phyloP scores from a whole-genome alignment of 2,329 filamentous ascomycete genomes.

The Hypoxylon sp. region DNA sequence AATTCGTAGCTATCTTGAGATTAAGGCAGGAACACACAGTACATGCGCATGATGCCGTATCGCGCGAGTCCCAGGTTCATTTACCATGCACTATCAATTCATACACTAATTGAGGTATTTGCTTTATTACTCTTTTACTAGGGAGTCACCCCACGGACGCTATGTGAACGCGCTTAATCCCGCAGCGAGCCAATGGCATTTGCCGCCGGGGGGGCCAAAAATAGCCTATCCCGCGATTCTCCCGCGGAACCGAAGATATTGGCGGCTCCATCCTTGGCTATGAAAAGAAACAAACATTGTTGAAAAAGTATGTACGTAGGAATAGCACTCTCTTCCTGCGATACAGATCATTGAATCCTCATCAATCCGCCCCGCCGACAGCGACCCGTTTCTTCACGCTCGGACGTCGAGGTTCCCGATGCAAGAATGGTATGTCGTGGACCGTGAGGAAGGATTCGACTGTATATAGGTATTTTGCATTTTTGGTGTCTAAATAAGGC shows the following conservation, averaged over 20 bases:
- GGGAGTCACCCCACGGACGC: constrained; percentile 1
- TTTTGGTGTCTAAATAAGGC: not conserved
- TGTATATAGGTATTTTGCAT: constrained; percentile 19
- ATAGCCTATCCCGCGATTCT: constrained; percentile 27
- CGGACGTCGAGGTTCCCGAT: constrained; percentile 10
- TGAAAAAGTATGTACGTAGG: not conserved
- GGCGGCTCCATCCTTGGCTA: constrained; percentile 17
- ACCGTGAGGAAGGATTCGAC: not conserved
- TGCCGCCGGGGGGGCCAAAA: constrained; percentile 10
- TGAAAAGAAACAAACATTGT: constrained; percentile 23
- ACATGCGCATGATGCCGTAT: constrained; percentile 15
- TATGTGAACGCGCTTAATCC: constrained; percentile 35
- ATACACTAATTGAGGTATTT: not conserved
- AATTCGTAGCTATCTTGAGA: constrained; percentile 8
- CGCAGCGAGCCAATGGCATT: constrained; percentile 24
- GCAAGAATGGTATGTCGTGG: constrained; percentile 5
- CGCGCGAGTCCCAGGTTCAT: constrained; percentile 32
- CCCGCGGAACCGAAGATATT: constrained; percentile 10
- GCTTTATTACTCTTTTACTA: not conserved
- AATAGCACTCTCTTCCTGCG: not conserved
- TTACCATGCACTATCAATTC: not conserved
- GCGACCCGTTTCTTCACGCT: constrained; percentile 1
- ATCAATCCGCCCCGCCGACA: not conserved
- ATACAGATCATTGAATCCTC: constrained; percentile 2
- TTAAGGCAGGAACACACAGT: constrained; percentile 2